These are phyloP conservation scores for Aquilaria malaccensis DNA, from an alignment of 345 rosid genomes.

Conservation along the genomic window DNA sequence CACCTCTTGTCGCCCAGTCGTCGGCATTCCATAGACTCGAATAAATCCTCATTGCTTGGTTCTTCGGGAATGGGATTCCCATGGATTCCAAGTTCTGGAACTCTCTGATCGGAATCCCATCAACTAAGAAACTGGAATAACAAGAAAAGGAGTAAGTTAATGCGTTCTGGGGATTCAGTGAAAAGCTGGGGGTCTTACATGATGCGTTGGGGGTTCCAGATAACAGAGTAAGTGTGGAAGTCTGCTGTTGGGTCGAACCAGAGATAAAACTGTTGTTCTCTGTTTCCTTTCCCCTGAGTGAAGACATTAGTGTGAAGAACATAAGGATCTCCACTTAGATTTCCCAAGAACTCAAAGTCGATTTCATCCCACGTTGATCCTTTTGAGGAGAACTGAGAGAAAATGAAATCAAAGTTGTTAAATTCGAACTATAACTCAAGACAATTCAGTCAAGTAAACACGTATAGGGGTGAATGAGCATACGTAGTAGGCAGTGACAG, in stretches of 20 bases:
- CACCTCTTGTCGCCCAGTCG: slow-evolving; percentile 36
- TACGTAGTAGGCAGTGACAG: slow-evolving; percentile 43
- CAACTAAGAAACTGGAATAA: slow-evolving; percentile 26
- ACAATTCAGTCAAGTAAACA: neutral
- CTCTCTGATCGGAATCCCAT: slow-evolving; percentile 30
- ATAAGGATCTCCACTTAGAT: slow-evolving; percentile 50
- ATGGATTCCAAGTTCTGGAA: slow-evolving; percentile 27
- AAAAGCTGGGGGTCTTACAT: slow-evolving; percentile 22
- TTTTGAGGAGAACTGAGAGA: slow-evolving; percentile 35
- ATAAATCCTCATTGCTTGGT: slow-evolving; percentile 29
- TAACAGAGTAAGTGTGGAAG: slow-evolving; percentile 43
- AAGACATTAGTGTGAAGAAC: slow-evolving; percentile 47
- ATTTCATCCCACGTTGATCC: slow-evolving; percentile 56
- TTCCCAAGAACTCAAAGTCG: slow-evolving; percentile 52
- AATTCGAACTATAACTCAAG: neutral
- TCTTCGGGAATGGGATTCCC: slow-evolving; percentile 29
- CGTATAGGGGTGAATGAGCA: neutral
- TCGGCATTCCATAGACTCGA: slow-evolving; percentile 36
- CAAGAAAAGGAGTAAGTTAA: neutral
- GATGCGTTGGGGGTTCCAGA: slow-evolving; percentile 42
- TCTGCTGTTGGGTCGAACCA: slow-evolving; percentile 45
- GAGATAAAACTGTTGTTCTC: slow-evolving; percentile 49
- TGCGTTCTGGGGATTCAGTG: too few relatives aligned
- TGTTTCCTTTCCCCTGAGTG: slow-evolving; percentile 42
- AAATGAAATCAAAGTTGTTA: neutral